Conservation (phyloP, 306 rosid genomes). For the Malus orientalis region DNA sequence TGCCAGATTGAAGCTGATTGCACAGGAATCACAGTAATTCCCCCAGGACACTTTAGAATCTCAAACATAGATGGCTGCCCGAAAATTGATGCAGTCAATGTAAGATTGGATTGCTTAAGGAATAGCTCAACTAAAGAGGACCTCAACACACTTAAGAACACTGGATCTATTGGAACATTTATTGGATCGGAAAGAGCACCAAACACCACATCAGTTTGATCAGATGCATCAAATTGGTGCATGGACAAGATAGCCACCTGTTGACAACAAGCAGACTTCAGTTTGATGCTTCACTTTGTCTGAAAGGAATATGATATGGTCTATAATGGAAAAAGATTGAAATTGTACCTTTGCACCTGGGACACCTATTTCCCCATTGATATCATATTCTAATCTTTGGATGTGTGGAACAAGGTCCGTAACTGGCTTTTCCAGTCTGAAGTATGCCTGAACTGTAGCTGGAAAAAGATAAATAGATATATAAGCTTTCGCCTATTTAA, state of each 20-base stretch:
- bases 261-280: constrained; percentile 10
- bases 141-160: constrained; percentile 60
- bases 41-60: constrained; percentile 69
- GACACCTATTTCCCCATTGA: constrained; percentile 63
- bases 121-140: constrained; percentile 65
- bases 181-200: constrained; percentile 80
- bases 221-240: constrained; percentile 47
- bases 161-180: constrained; percentile 52
- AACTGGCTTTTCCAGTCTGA: constrained; percentile 72
- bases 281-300: constrained; percentile 15
- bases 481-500: neutral
- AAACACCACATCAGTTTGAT: constrained; percentile 58
- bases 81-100: constrained; percentile 54
- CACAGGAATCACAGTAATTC: constrained; percentile 64
- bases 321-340: constrained; percentile 16
- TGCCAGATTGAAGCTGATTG: constrained; percentile 58
- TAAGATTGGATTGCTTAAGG: constrained; percentile 65
- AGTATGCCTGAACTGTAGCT: constrained; percentile 78
- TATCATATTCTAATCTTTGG: constrained; percentile 63
- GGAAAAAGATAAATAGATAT: constrained; percentile 19
- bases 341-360: constrained; percentile 61
- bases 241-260: constrained; percentile 81
- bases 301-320: constrained; percentile 2
- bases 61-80: constrained; percentile 67
- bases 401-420: constrained; percentile 63